phyloP scores from a whole-genome alignment of 352 stramenopile species.

The Globisporangium okanoganense region DNA sequence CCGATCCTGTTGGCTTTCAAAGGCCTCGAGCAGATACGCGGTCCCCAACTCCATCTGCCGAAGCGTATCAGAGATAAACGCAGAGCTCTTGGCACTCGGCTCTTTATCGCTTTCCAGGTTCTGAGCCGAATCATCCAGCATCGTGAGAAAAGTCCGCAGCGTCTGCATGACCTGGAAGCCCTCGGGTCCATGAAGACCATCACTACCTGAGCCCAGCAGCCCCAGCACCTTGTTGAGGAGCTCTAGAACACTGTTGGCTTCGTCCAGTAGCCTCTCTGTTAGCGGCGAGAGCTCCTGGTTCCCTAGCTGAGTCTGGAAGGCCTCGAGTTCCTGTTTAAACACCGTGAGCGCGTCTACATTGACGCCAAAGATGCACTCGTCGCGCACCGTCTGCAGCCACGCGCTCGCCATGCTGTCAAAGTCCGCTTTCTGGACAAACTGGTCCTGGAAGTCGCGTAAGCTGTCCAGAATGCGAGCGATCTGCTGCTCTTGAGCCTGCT shows the following conservation, averaged over 20 bases:
- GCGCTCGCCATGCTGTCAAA: constrained; percentile 22
- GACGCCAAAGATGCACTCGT: constrained; percentile 55
- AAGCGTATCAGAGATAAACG: constrained; percentile 36
- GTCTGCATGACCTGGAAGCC: constrained; percentile 38
- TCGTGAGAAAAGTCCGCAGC: constrained; percentile 32
- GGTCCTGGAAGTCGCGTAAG: constrained; percentile 18
- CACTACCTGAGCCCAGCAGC: constrained; percentile 14
- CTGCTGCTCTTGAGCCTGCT: constrained; percentile 30
- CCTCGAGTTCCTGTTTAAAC: constrained; percentile 29
- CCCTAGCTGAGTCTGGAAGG: constrained; percentile 27
- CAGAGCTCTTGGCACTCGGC: constrained; percentile 9
- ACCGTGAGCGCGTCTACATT: constrained; percentile 24
- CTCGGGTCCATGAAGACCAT: constrained; percentile 9
- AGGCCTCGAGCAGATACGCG: constrained; percentile 45
- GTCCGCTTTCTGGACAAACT: constrained; percentile 23
- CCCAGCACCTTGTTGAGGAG: constrained; percentile 20
- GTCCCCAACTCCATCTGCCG: constrained; percentile 63
- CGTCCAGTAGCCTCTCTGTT: constrained; percentile 26
- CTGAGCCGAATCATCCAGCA: constrained; percentile 32
- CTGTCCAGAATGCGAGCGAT: constrained; percentile 12
- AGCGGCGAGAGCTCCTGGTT: constrained; percentile 22
- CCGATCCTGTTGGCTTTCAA: constrained; percentile 50
- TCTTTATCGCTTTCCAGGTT: constrained; percentile 20
- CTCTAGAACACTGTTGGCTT: constrained; percentile 28
- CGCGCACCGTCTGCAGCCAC: constrained; percentile 44